A percentile compares a stretch with the other conserved stretches of the same genome.
Conservation (phyloP, 2,329 filamentous ascomycete species). For the Ophidiomyces ophidiicola region DNA sequence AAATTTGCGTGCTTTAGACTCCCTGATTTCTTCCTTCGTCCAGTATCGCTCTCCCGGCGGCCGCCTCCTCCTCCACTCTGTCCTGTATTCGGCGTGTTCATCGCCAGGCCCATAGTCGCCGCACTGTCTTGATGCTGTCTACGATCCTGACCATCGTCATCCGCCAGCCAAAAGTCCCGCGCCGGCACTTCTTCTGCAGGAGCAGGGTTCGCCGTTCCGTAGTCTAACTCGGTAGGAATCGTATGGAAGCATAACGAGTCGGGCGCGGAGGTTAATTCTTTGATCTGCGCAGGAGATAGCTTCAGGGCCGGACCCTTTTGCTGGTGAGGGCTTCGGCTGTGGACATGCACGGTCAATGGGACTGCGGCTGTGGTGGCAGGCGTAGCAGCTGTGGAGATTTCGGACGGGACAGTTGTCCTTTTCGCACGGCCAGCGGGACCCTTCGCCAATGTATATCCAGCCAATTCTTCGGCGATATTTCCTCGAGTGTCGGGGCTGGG, state of each 20-base stretch:
- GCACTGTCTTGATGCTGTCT: background rate
- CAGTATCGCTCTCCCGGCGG: conserved; percentile 5
- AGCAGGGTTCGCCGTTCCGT: conserved; percentile 17
- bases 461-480: background rate
- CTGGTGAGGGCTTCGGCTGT: conserved; percentile 17
- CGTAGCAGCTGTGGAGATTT: conserved; percentile 6
- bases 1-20: conserved; percentile 19
- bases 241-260: conserved; percentile 42
- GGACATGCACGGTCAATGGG: conserved; percentile 2
- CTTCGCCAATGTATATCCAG: background rate
- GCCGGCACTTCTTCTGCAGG: conserved; percentile 10
- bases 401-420: conserved; percentile 14
- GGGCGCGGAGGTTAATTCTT: conserved; percentile 43
- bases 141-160: conserved; percentile 5
- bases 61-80: background rate
- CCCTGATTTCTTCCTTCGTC: conserved; percentile 12
- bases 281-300: conserved; percentile 43
- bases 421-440: background rate
- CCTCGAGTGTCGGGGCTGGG: background rate
- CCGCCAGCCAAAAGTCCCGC: conserved; percentile 1
- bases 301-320: conserved; percentile 37
- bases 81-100: too few relatives aligned
- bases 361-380: background rate
- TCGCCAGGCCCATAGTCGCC: conserved; percentile 8
- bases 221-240: conserved; percentile 20